Conservation (phyloP, 257 asterid species). For the Paraleonurus japonicus region DNA sequence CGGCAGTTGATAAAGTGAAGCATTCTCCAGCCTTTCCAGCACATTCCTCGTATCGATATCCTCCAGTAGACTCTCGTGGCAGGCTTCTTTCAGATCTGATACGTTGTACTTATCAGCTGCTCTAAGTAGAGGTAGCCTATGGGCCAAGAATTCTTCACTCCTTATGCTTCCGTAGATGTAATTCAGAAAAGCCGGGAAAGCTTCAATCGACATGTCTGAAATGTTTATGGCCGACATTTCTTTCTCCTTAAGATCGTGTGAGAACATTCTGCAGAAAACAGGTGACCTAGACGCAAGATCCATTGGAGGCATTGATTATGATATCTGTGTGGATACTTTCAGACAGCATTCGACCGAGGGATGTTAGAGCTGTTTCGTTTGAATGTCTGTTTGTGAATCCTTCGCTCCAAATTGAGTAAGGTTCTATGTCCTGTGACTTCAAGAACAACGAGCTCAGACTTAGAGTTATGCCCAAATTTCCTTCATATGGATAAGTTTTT, state of each 20-base stretch:
- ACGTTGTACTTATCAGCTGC: slow-evolving; percentile 87
- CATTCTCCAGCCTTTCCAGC: slow-evolving; percentile 78
- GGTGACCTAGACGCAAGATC: slow-evolving; percentile 86
- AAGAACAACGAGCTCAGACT: slow-evolving; percentile 1
- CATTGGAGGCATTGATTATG: slow-evolving; percentile 67
- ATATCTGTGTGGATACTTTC: slow-evolving; percentile 90
- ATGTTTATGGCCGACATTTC: slow-evolving; percentile 66
- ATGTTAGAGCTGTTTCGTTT: slow-evolving; percentile 55
- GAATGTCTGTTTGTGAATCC: slow-evolving; percentile 39
- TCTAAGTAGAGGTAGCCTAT: slow-evolving; percentile 69
- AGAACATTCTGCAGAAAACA: slow-evolving; percentile 91
- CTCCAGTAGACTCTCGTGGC: slow-evolving; percentile 78
- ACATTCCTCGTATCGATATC: slow-evolving; percentile 75
- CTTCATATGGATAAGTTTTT: background rate
- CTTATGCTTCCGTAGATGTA: slow-evolving; percentile 73
- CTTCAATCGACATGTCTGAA: slow-evolving; percentile 80
- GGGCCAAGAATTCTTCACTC: slow-evolving; percentile 55
- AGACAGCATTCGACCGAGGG: slow-evolving; percentile 77
- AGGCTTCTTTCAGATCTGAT: slow-evolving; percentile 71
- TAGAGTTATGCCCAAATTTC: background rate
- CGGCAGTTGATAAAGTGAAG: slow-evolving; percentile 71
- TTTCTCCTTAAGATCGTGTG: slow-evolving; percentile 83
- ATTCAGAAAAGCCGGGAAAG: slow-evolving; percentile 68
- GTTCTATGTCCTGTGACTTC: slow-evolving; percentile 50
- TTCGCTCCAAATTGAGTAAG: slow-evolving; percentile 74